Base-by-base conservation (phyloP, 1,139 yeast species). In the Hyphopichia fennica region DNA sequence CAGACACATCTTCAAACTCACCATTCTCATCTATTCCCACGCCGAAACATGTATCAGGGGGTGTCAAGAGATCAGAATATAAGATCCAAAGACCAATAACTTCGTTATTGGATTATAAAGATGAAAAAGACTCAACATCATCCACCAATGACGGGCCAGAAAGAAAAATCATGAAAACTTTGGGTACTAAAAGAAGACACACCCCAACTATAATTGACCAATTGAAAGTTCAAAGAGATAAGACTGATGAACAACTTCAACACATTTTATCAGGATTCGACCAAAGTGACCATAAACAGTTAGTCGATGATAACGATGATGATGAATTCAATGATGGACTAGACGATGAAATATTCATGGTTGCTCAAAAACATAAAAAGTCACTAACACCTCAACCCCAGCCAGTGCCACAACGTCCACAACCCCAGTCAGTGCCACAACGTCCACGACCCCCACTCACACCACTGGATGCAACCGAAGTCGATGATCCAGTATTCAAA, bases 251-350 rank as follows among this genome's bases (percentile, higher is more conserved):
- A 25, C 36, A 10, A 37, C 27, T 32, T n/a, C 22, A 23, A 22
- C 18, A 23, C 8, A 16, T 38, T 13, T 18, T 27, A 9, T 10
- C 15, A 10, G 23, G 4, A n/a, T 13, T 35, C n/a, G 22, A 33
- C 4, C 16, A 18, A 16, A 17, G 30, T 10, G 13, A 28, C 30
- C 30, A 6, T 6, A 5, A 13, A 10, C 30, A 13, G 30, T 9
- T 8, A 28, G 13, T 10, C 30, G 58, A 56, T 16, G 58, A 57
- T n/a, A 52, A 52, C 3, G 60, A 62, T 46, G 58, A 63, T 40
- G 69, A 63, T 42, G 65, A 62, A 1, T 50, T 63, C 17, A 66
- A 65, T 36, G 65, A 60, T 3, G 61, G 57, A 33, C 44, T 60
- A 23, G 57, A 45, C n/a, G 36, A 36, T 9, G 41, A 38, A 15